phyloP scores from a whole-genome alignment of 2,329 filamentous ascomycete genomes.

The Penicillium paneum region DNA sequence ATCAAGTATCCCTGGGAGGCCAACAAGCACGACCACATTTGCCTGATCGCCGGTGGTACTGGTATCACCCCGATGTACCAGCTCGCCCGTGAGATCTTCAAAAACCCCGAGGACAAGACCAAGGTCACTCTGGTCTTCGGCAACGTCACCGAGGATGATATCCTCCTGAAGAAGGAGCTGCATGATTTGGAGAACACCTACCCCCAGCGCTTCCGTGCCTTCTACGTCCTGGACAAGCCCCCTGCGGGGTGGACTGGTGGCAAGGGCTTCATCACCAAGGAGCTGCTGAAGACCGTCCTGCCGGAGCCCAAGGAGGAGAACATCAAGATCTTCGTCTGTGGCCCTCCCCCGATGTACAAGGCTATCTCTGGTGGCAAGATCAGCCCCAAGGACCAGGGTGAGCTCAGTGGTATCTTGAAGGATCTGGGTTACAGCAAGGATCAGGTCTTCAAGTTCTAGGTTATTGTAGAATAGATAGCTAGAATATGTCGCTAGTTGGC shows the following conservation, averaged over 20 bases:
- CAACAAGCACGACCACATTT: constrained; percentile 86
- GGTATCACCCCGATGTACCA: constrained; percentile 99
- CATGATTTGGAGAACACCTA: constrained; percentile 88
- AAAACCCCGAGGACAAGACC: constrained; percentile 93
- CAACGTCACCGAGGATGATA: constrained; percentile 85
- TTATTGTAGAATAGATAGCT: constrained; percentile 15
- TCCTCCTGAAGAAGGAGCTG: constrained; percentile 82
- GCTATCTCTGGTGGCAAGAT: constrained; percentile 85
- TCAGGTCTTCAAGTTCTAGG: constrained; percentile 93
- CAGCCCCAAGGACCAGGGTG: constrained; percentile 90
- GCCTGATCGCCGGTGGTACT: constrained; percentile 79
- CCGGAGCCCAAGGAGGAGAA: constrained; percentile 89
- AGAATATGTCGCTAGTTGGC: constrained; percentile 12
- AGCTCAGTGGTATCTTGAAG: constrained; percentile 75
- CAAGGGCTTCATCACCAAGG: constrained; percentile 82
- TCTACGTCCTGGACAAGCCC: constrained; percentile 87
- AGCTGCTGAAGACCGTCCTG: constrained; percentile 88
- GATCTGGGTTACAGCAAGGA: constrained; percentile 81
- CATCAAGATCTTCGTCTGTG: constrained; percentile 96
- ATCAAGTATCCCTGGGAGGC: constrained; percentile 85
- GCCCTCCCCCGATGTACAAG: constrained; percentile 89
- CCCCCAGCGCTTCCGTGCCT: constrained; percentile 90
- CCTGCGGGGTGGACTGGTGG: constrained; percentile 72
- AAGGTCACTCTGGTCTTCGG: constrained; percentile 95
- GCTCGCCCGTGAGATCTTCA: constrained; percentile 85